Evolutionary conservation across 1,284 basidiomycete genomes (phyloP).

Genomic region (Trichosporon asahii): DNA sequence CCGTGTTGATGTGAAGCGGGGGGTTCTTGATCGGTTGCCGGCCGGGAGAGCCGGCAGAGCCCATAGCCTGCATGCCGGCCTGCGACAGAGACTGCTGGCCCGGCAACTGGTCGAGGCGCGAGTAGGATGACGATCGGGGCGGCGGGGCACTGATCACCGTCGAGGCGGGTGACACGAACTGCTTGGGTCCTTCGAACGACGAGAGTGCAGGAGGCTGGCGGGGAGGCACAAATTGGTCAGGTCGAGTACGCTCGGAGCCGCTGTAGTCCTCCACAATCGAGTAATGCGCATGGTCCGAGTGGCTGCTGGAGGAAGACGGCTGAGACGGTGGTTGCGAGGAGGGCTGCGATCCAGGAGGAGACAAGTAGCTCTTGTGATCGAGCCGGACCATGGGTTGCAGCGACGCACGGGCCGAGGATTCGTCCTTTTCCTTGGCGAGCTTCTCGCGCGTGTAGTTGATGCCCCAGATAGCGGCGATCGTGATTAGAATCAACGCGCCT

Average conservation of each 20-base stretch:
- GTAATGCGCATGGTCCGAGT: background rate
- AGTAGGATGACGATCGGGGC: background rate
- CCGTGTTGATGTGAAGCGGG: background rate
- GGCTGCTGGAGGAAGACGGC: background rate
- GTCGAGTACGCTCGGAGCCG: background rate
- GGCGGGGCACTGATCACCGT: background rate
- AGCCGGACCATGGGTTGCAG: constrained; percentile 3
- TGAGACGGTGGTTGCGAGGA: background rate
- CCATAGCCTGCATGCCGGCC: background rate
- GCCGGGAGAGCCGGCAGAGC: background rate
- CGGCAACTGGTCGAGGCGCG: background rate
- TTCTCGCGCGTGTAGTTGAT: constrained; percentile 10
- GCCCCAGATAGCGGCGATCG: constrained; percentile 7
- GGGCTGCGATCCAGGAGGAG: background rate
- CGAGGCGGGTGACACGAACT: background rate
- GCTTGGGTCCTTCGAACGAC: background rate
- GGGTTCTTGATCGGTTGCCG: background rate
- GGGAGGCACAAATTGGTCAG: background rate
- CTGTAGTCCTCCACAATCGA: background rate
- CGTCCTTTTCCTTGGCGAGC: background rate
- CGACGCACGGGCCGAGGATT: constrained; percentile 1
- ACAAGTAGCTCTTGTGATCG: background rate
- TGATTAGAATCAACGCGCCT: constrained; percentile 18
- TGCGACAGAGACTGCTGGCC: background rate
- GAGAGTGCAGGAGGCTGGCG: background rate